phyloP scores from a whole-genome alignment of 2,329 filamentous ascomycete genomes.

The Epichloe brachyelytri region DNA sequence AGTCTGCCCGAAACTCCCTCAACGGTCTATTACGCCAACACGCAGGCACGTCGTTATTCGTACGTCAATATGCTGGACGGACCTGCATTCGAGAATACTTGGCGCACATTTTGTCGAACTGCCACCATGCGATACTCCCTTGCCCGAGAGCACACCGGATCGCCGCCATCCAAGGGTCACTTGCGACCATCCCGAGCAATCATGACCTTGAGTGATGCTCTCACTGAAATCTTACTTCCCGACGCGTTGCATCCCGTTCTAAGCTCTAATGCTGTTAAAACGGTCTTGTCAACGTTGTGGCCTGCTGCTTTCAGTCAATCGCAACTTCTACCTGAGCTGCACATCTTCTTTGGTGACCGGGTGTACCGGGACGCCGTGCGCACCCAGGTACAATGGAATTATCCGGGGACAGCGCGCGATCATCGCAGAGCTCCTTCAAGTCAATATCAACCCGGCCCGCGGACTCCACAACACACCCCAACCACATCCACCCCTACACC shows the following conservation, averaged over 20 bases:
- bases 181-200: conserved; percentile 29
- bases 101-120: conserved; percentile 32
- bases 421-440: conserved; percentile 20
- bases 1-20: conserved; percentile 35
- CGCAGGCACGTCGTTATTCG: conserved; percentile 33
- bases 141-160: conserved; percentile 20
- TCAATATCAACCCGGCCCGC: conserved; percentile 24
- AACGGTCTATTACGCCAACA: conserved; percentile 39
- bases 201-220: conserved; percentile 26
- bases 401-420: conserved; percentile 14
- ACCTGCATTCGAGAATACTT: conserved; percentile 35
- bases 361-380: conserved; percentile 33
- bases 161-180: conserved; percentile 23
- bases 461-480: conserved; percentile 15
- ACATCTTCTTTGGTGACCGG: conserved; percentile 35
- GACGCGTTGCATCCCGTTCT: conserved; percentile 20
- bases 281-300: conserved; percentile 33
- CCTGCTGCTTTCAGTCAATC: conserved; percentile 20
- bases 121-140: conserved; percentile 27
- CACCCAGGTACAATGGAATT: conserved; percentile 37
- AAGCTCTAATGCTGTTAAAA: conserved; percentile 29
- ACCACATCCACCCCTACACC: conserved; percentile 6
- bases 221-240: conserved; percentile 29
- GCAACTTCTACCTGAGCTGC: conserved; percentile 26
- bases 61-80: conserved; percentile 43